Evolutionary conservation across 805 yeast species (phyloP).

Genomic region (Maudiozyma barnettii): DNA sequence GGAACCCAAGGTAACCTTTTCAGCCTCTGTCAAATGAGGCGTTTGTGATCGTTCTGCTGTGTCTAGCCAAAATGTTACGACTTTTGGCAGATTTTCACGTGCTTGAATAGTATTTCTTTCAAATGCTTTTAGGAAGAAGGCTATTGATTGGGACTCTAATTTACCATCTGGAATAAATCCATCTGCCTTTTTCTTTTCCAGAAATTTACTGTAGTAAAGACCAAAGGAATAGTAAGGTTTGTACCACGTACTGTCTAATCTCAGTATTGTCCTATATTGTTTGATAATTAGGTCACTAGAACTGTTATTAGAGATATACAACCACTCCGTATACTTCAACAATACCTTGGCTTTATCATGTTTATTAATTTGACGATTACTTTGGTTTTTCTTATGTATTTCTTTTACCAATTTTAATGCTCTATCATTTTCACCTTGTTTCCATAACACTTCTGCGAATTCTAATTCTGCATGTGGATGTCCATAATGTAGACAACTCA

Average conservation of each 20-base stretch:
- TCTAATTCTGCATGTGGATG: conserved; percentile 52
- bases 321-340: conserved; percentile 77
- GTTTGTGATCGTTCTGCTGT: conserved; percentile 31
- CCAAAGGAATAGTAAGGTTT: conserved; percentile 77
- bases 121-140: conserved; percentile 24
- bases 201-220: conserved; percentile 62
- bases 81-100: conserved; percentile 79
- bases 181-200: conserved; percentile 52
- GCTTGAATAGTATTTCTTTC: conserved; percentile 45
- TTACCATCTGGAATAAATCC: conserved; percentile 25
- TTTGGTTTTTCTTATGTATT: conserved; percentile 17
- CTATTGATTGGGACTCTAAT: conserved; percentile 24
- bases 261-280: conserved; percentile 54
- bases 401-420: conserved; percentile 58
- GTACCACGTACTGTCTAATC: conserved; percentile 53
- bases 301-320: conserved; percentile 76
- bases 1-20: background rate
- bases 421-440: conserved; percentile 75
- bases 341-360: conserved; percentile 39
- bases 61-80: conserved; percentile 88
- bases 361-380: conserved; percentile 8
- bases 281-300: conserved; percentile 62
- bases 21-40: background rate
- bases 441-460: conserved; percentile 78
- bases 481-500: conserved; percentile 32